Percentiles rank a stretch among this genome's conserved stretches.
Conservation (phyloP, 2,329 filamentous ascomycete genomes). For the Polytolypa hystricis region DNA sequence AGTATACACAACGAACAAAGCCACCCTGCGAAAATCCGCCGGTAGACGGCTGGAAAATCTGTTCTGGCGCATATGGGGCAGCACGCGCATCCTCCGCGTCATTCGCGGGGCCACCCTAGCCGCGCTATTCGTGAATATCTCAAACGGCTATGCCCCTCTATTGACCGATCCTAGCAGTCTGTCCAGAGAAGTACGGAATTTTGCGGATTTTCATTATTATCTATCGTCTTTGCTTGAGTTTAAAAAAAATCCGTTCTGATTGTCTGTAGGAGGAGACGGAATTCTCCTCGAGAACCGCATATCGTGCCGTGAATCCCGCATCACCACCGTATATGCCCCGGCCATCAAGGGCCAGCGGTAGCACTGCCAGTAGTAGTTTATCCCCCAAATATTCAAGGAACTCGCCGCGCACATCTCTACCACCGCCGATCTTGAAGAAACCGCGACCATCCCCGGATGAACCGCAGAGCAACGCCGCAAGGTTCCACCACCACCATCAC, state of each 20-base stretch:
- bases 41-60: constrained; percentile 40
- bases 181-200: constrained; percentile 10
- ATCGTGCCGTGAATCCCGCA: background rate
- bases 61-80: constrained; percentile 44
- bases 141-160: constrained; percentile 20
- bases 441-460: constrained; percentile 20
- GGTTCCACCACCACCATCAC: background rate
- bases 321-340: background rate
- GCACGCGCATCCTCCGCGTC: constrained; percentile 23
- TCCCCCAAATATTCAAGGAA: constrained; percentile 6
- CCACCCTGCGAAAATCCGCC: constrained; percentile 29
- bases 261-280: background rate
- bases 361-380: constrained; percentile 1
- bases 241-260: constrained; percentile 2
- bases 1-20: constrained; percentile 38
- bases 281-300: background rate
- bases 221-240: too few species aligned
- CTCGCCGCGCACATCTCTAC: constrained; percentile 14
- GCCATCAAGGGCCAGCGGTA: constrained; percentile 1
- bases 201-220: too few species aligned
- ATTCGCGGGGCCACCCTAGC: constrained; percentile 32
- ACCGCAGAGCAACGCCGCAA: background rate
- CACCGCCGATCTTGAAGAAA: constrained; percentile 32
- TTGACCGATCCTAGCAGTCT: constrained; percentile 11
- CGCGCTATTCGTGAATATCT: constrained; percentile 34